phyloP scores from a whole-genome alignment of 208 protist genomes.

The Trypanosoma vivax region DNA sequence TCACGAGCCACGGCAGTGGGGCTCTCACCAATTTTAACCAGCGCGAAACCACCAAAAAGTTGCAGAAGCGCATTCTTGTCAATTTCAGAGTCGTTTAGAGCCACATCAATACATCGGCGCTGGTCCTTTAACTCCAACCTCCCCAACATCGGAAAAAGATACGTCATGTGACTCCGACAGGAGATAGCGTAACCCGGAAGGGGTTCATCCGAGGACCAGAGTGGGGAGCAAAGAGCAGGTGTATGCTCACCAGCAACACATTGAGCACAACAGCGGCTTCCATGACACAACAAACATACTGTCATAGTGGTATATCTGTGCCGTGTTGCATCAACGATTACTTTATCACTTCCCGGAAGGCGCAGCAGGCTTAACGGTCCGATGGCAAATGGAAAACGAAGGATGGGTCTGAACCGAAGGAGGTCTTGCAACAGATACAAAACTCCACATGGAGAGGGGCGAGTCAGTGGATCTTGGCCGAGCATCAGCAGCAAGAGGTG shows the following conservation, averaged over 20 bases:
- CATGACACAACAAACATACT: constrained; percentile 41
- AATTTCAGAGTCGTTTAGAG: constrained; percentile 28
- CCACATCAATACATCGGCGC: constrained; percentile 25
- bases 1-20: constrained; percentile 30
- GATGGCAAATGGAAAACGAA: constrained; percentile 69
- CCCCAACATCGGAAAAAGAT: constrained; percentile 42
- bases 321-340: constrained; percentile 40
- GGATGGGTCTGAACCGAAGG: constrained; percentile 42
- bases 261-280: constrained; percentile 21
- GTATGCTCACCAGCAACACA: constrained; percentile 40
- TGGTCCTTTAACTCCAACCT: constrained; percentile 32
- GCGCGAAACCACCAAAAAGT: constrained; percentile 66
- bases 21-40: constrained; percentile 22
- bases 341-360: constrained; percentile 20
- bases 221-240: constrained; percentile 41
- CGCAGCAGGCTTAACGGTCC: constrained; percentile 52
- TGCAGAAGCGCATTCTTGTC: constrained; percentile 42
- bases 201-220: constrained; percentile 50
- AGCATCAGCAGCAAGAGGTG: constrained; percentile 51
- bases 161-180: constrained; percentile 27
- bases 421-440: constrained; percentile 51
- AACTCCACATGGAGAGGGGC: constrained; percentile 35
- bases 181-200: constrained; percentile 29
- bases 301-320: constrained; percentile 43
- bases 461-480: constrained; percentile 51